A percentile compares a stretch with the other conserved stretches of the same genome.
Evolutionary conservation across 1,284 basidiomycete species (phyloP).

Genomic region (Leucoagaricus sp.): DNA sequence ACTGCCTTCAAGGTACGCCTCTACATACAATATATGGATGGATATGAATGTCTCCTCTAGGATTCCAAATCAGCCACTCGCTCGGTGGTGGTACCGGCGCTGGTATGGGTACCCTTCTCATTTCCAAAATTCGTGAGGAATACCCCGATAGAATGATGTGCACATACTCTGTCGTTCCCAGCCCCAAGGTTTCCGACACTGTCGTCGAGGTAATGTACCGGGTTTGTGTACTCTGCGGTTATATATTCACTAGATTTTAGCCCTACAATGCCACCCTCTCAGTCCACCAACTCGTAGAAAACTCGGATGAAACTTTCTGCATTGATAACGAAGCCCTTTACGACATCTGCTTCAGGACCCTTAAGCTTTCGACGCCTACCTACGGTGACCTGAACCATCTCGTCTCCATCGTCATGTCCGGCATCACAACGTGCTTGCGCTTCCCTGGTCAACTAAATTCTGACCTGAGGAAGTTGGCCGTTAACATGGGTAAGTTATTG

Average conservation of each 20-base stretch:
- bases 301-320: constrained; percentile 95
- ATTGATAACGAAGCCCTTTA: constrained; percentile 98
- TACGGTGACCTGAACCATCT: constrained; percentile 98
- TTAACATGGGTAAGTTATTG: constrained; percentile 87
- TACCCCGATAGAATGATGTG: constrained; percentile 98
- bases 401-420: constrained; percentile 97
- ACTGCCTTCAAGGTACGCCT: constrained; percentile 81
- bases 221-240: neutral
- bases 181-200: constrained; percentile 96
- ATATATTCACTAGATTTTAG: constrained; percentile 34
- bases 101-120: constrained; percentile 89
- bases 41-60: constrained; percentile 33
- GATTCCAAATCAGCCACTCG: constrained; percentile 97
- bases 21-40: constrained; percentile 4
- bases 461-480: constrained; percentile 94
- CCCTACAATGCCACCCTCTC: constrained; percentile 96
- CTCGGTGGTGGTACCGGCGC: constrained; percentile 97
- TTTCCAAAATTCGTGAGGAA: constrained; percentile 92
- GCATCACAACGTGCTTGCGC: constrained; percentile 93
- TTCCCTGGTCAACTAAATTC: constrained; percentile 99
- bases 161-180: constrained; percentile 95
- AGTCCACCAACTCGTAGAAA: constrained; percentile 94
- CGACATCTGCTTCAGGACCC: constrained; percentile 96
- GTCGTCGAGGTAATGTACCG: constrained; percentile 79
- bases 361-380: constrained; percentile 92